Conservation (phyloP, 2,329 filamentous ascomycete species). For the Trichoderma sp. region DNA sequence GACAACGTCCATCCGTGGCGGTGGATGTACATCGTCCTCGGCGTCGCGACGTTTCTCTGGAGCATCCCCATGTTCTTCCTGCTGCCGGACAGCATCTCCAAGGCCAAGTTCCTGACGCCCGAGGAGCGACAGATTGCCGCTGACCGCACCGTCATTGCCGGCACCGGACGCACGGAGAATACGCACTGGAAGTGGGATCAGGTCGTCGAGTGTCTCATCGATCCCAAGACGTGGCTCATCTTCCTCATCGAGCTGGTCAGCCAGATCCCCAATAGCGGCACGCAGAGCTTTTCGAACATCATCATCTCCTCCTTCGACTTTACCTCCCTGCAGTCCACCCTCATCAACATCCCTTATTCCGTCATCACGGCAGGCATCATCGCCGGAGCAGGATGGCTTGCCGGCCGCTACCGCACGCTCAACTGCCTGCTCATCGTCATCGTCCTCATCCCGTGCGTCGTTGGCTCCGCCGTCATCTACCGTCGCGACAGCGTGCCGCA, state of each 20-base stretch:
- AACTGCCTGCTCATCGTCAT: conserved; percentile 56
- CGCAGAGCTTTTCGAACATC: conserved; percentile 61
- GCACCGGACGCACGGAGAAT: conserved; percentile 55
- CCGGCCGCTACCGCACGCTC: conserved; percentile 53
- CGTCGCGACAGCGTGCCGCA: conserved; percentile 45
- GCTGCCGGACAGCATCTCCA: conserved; percentile 57
- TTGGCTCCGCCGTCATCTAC: conserved; percentile 58
- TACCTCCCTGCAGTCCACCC: conserved; percentile 55
- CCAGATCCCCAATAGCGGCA: conserved; percentile 65
- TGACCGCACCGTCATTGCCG: conserved; percentile 51
- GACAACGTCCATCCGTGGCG: conserved; percentile 53
- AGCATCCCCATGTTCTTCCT: conserved; percentile 50
- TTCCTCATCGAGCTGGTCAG: conserved; percentile 55
- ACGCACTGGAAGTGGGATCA: conserved; percentile 55
- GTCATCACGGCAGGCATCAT: conserved; percentile 53
- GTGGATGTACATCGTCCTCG: conserved; percentile 62
- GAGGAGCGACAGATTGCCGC: conserved; percentile 54
- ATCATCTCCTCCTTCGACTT: conserved; percentile 60
- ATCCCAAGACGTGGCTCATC: conserved; percentile 64
- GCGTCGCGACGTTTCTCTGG: conserved; percentile 54
- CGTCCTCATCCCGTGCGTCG: conserved; percentile 54
- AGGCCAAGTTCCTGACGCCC: conserved; percentile 58
- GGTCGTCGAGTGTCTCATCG: conserved; percentile 54
- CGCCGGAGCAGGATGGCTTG: conserved; percentile 52
- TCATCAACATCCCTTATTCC: conserved; percentile 63